A percentile compares a stretch with the other conserved stretches of the same genome.
Evolutionary conservation across 495 filamentous ascomycete species (phyloP).

Genomic region (Penicillium verhagenii): DNA sequence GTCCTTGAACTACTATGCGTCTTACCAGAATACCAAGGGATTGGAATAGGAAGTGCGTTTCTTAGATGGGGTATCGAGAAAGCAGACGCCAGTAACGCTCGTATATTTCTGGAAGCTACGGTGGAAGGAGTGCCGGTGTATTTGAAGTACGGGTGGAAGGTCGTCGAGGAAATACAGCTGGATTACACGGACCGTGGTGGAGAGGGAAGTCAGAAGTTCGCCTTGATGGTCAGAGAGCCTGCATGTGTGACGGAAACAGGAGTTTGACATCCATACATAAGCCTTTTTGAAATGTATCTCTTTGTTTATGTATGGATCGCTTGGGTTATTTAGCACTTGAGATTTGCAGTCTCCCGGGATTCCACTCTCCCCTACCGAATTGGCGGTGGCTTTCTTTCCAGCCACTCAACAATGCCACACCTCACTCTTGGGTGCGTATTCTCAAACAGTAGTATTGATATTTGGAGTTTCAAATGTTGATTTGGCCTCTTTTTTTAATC

Average conservation of each 20-base stretch:
- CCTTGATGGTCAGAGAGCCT: slow-evolving; percentile 27
- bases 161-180: slow-evolving; percentile 40
- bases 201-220: slow-evolving; percentile 24
- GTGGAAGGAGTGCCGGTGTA: slow-evolving; percentile 52
- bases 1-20: slow-evolving; percentile 31
- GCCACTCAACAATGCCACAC: no score
- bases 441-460: no score
- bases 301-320: neutral
- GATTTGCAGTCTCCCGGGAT: no score
- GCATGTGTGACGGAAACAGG: neutral
- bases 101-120: slow-evolving; percentile 56
- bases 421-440: no score
- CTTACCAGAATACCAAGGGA: slow-evolving; percentile 45
- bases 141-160: slow-evolving; percentile 44
- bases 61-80: slow-evolving; percentile 48
- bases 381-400: no score
- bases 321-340: no score
- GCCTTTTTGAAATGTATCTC: neutral
- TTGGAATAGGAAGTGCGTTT: slow-evolving; percentile 49
- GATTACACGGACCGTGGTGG: slow-evolving; percentile 36
- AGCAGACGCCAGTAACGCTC: slow-evolving; percentile 46
- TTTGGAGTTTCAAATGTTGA: no score
- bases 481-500: no score
- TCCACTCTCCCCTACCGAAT: no score
- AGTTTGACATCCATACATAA: neutral